Evolutionary conservation across 441 rosid species (phyloP), one percentile per base, ranked within the genome.

Genomic region (Brassica balearica): DNA sequence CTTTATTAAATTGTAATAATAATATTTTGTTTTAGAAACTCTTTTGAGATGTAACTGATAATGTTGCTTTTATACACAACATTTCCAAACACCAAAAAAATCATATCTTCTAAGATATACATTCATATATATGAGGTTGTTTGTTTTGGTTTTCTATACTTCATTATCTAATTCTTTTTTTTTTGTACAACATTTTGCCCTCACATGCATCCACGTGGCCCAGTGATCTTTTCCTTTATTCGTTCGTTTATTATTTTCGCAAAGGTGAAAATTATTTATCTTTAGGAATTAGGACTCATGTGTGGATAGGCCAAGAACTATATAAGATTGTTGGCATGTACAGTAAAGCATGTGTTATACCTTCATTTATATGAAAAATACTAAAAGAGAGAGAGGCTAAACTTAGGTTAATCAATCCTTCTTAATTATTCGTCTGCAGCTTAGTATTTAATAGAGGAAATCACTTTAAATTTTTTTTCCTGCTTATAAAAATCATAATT

Each of bases 161-260:
- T 23, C 14, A 65, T 22, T 34, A 8, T 71, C 23, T 51, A 61
- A 34, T 46, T 59, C 71, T 17, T 15, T 29, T 38, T 61, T 15
- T 38, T 76, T 56, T 20, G 38, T 14, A 41, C 15, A 0, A 0
- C 15, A 36, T 32, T 64, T 74, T 68, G 76, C 72, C 82, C 76
- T 76, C 80, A 80, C 80, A 80, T 80, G 80, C 65, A 75, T 27
- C 80, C 79, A 75, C 82, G 82, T 80, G 68, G 76, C 34, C 65
- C 12, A 9, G 11, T 71, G 15, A 70, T 8, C 46, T 69, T 65
- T 41, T 11, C 58, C 8, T 46, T 46, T 59, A 53, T 12, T 51
- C 32, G n/a, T 68, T 66, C 61, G 70, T 65, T 68, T 61, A 4
- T 23, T 61, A 43, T 23, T 25, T 36, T 36, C 22, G 9, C 20